These are phyloP conservation scores for Phytophthora ramorum DNA, from an alignment of 352 stramenopile genomes.

Conservation along the genomic window DNA sequence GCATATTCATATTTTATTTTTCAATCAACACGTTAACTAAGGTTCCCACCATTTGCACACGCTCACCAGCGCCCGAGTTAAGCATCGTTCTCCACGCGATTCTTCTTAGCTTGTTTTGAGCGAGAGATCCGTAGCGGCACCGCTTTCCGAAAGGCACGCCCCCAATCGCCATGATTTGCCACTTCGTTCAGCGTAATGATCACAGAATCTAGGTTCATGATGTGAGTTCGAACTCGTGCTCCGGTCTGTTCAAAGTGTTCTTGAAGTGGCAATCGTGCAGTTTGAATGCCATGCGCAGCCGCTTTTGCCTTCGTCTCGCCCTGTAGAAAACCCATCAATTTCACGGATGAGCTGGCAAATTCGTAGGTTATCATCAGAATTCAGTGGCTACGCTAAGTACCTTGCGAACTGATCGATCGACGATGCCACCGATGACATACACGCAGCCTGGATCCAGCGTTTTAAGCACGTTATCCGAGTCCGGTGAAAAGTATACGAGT, in stretches of 20 bases:
- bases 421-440: constrained; percentile 87
- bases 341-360: neutral
- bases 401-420: constrained; percentile 79
- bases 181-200: constrained; percentile 78
- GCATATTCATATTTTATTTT: constrained; percentile 23
- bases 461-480: constrained; percentile 72
- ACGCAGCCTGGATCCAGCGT: constrained; percentile 53
- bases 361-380: neutral
- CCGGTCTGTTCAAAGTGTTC: constrained; percentile 46
- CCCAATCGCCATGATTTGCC: constrained; percentile 73
- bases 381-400: constrained; percentile 1
- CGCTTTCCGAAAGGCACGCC: constrained; percentile 56
- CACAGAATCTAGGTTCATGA: constrained; percentile 86
- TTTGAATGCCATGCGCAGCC: constrained; percentile 29
- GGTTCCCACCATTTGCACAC: too few species aligned
- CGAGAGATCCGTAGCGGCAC: constrained; percentile 62
- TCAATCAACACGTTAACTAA: constrained; percentile 10
- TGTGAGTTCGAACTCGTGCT: constrained; percentile 51
- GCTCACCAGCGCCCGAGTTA: neutral
- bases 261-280: constrained; percentile 69
- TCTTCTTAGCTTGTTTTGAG: constrained; percentile 22
- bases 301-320: constrained; percentile 60
- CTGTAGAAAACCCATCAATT: constrained; percentile 18
- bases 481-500: constrained; percentile 86
- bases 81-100: neutral